phyloP scores from a whole-genome alignment of 169 alveolate species.

The Eimeria sp. region DNA sequence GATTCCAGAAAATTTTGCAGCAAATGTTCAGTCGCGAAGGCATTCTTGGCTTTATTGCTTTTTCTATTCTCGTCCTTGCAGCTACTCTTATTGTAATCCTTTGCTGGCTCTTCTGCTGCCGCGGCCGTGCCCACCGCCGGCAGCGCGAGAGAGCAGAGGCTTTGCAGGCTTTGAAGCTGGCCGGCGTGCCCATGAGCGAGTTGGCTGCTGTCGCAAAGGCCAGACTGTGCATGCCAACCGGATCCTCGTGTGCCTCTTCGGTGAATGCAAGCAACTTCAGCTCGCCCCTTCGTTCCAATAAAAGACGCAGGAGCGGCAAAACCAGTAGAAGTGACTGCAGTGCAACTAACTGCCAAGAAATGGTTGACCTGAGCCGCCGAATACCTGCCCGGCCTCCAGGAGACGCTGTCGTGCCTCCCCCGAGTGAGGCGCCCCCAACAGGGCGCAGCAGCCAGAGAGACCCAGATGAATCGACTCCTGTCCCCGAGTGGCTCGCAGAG shows the following conservation, averaged over 20 bases:
- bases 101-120: constrained; percentile 81
- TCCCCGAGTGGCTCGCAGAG: constrained; percentile 70
- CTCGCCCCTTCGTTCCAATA: constrained; percentile 28
- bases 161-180: constrained; percentile 74
- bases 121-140: constrained; percentile 58
- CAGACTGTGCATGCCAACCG: constrained; percentile 33
- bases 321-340: constrained; percentile 11
- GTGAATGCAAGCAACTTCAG: background rate
- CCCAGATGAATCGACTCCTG: constrained; percentile 71
- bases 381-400: constrained; percentile 72
- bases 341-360: constrained; percentile 50
- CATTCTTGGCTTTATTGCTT: constrained; percentile 74
- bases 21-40: constrained; percentile 82
- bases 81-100: constrained; percentile 71
- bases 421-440: constrained; percentile 60
- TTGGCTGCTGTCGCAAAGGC: constrained; percentile 60
- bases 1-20: constrained; percentile 79
- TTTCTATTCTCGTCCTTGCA: constrained; percentile 65
- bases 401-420: constrained; percentile 66
- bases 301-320: background rate
- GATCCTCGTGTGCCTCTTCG: constrained; percentile 17
- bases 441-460: constrained; percentile 71
- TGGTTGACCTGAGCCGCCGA: constrained; percentile 72
- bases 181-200: constrained; percentile 67
- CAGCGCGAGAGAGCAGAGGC: constrained; percentile 79